phyloP scores from a whole-genome alignment of 768 basidiomycete genomes.

The Omphalotus guepiniiformis region DNA sequence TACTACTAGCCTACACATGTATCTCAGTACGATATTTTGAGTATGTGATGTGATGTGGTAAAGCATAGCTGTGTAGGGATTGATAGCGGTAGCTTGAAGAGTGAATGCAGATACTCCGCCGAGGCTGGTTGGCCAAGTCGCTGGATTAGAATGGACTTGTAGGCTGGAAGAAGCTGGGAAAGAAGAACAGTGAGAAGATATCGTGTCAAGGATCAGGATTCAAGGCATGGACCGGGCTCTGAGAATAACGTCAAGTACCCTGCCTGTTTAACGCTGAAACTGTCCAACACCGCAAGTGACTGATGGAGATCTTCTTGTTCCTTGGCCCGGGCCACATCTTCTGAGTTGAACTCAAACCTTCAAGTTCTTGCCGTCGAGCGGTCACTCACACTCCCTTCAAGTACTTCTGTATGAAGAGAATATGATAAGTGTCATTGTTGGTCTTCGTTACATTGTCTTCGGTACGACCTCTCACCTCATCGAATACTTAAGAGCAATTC shows the following conservation, averaged over 20 bases:
- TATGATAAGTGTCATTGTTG: slow-evolving; percentile 45
- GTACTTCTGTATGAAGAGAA: slow-evolving; percentile 24
- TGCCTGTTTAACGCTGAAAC: too few species aligned
- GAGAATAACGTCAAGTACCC: too few species aligned
- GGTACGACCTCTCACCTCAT: slow-evolving; percentile 34
- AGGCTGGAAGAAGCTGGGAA: background rate
- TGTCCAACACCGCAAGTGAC: too few species aligned
- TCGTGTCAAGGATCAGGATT: background rate
- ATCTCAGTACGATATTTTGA: too few species aligned
- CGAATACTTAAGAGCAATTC: background rate
- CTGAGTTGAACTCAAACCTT: background rate
- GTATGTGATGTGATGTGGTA: too few species aligned
- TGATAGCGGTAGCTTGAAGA: too few species aligned
- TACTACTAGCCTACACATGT: too few species aligned
- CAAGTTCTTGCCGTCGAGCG: slow-evolving; percentile 13
- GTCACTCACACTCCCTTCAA: slow-evolving; percentile 26
- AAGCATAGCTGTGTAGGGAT: too few species aligned
- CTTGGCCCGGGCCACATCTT: slow-evolving; percentile 3
- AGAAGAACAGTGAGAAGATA: background rate
- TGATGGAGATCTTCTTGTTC: too few species aligned
- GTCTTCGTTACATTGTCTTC: slow-evolving; percentile 57
- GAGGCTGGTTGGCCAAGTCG: too few species aligned
- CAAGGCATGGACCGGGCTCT: too few species aligned
- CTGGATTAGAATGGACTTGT: background rate
- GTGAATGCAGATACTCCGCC: too few species aligned